phyloP scores from a whole-genome alignment of 306 rosid species.

The Mucuna pruriens region DNA sequence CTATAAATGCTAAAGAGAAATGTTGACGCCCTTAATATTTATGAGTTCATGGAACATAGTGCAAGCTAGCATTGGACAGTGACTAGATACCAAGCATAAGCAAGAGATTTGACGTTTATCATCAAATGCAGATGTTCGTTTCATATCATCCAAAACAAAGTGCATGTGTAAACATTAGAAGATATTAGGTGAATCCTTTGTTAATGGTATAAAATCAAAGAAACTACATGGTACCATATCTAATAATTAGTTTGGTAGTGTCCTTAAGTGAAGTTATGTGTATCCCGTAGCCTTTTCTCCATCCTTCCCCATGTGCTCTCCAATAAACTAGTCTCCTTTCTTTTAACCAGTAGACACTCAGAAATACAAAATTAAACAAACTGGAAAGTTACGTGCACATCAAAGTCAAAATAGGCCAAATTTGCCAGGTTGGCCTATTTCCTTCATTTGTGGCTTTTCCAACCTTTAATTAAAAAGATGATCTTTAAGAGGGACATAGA shows the following conservation, averaged over 20 bases:
- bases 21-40: constrained; percentile 22
- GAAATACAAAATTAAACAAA: constrained; percentile 15
- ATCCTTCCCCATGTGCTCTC: constrained; percentile 69
- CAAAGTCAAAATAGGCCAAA: constrained; percentile 36
- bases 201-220: constrained; percentile 48
- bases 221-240: constrained; percentile 54
- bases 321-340: constrained; percentile 42
- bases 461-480: constrained; percentile 2
- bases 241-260: constrained; percentile 76
- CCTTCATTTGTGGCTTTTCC: constrained; percentile 42
- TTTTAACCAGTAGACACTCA: constrained; percentile 7
- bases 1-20: constrained; percentile 5
- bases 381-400: not conserved
- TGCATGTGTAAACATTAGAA: constrained; percentile 23
- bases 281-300: constrained; percentile 38
- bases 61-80: constrained; percentile 48
- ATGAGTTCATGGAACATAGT: constrained; percentile 47
- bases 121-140: constrained; percentile 41
- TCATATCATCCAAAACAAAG: constrained; percentile 40
- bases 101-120: constrained; percentile 54
- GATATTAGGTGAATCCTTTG: constrained; percentile 38
- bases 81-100: constrained; percentile 56
- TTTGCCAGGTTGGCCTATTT: constrained; percentile 48
- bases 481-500: not conserved
- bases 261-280: constrained; percentile 46